Percentiles rank a stretch among this genome's conserved stretches.
Conservation (phyloP, 176 grass and related monocot genomes). For the Poa annua region DNA sequence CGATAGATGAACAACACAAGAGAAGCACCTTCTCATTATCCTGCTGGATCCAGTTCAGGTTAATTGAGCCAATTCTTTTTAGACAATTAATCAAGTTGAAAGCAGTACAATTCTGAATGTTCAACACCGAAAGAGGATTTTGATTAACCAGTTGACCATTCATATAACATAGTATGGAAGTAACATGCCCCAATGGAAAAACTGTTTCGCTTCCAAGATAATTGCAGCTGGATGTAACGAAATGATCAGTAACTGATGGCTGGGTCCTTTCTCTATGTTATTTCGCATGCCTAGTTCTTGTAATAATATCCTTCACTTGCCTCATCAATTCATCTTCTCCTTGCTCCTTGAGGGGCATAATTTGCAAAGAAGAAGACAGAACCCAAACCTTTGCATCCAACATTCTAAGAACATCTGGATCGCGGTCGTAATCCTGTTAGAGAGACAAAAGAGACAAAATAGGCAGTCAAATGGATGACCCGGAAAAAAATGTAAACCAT, state of each 20-base stretch:
- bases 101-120: slow-evolving; percentile 7
- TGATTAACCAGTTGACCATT: neutral
- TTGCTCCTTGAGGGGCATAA: slow-evolving; percentile 43
- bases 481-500: neutral
- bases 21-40: neutral
- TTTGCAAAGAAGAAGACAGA: slow-evolving; percentile 62
- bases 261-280: neutral
- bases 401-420: slow-evolving; percentile 49
- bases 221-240: neutral
- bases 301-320: slow-evolving; percentile 44
- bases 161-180: neutral
- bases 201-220: slow-evolving; percentile 33
- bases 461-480: neutral
- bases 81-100: slow-evolving; percentile 8
- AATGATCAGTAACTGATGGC: slow-evolving; percentile 24
- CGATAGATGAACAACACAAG: slow-evolving; percentile 3
- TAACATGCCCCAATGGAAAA: neutral
- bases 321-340: slow-evolving; percentile 44
- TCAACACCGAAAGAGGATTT: neutral
- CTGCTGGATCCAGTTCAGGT: slow-evolving; percentile 11
- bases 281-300: slow-evolving; percentile 17
- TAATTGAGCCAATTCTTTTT: neutral
- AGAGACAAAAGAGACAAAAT: neutral
- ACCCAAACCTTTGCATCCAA: slow-evolving; percentile 54
- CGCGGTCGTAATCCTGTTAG: slow-evolving; percentile 74